Base-by-base conservation (phyloP, 768 basidiomycete species). In the Termitomyces sp. region DNA sequence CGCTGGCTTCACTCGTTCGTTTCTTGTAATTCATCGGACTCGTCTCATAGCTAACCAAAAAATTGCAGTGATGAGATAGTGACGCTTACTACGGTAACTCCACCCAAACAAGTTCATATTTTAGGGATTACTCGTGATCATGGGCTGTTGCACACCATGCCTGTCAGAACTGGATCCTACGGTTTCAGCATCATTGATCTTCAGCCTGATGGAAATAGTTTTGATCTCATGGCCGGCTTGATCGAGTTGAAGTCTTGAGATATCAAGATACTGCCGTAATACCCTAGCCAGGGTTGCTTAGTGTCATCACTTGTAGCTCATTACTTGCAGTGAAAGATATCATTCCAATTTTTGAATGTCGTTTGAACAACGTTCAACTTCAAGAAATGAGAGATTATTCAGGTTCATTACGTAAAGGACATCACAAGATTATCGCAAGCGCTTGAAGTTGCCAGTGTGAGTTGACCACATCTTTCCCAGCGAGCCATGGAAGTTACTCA, bases 131-230 rank as follows among this genome's bases (percentile, higher is more conserved):
- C 95, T 0, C 76, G 82, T 3, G 92, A 98, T 59, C 79, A 95
- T 65, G 96, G 97, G 0, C 75, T 98, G 32, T 73, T 99, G 56
- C 82, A 92, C 50, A 97, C 95, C 8, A 69, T 90, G 35, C 85
- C 85, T 2, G 85, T 88, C 63, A 72, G 75, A 29, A 69, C 66
- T 59, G 67, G 72, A 21, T 70, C n/a, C n/a, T n/a, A n/a, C n/a
- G n/a, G n/a, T n/a, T n/a, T n/a, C n/a, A n/a, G n/a, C n/a, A n/a
- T 82, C 66, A 87, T 98, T 52, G 95, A 99, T 71, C 72, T 99
- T 19, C 97, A 97, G 68, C 97, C 97, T 2, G 95, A 98, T 65
- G 93, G 95, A 49, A 99, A 99, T 69, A 92, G 92, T 65, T 98
- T 98, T 63, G 96, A 98, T 71, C 77, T 98, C 62, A 90, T 97